Base-by-base conservation (phyloP, 345 rosid genomes). In the Erysimum cheiranthoides region DNA sequence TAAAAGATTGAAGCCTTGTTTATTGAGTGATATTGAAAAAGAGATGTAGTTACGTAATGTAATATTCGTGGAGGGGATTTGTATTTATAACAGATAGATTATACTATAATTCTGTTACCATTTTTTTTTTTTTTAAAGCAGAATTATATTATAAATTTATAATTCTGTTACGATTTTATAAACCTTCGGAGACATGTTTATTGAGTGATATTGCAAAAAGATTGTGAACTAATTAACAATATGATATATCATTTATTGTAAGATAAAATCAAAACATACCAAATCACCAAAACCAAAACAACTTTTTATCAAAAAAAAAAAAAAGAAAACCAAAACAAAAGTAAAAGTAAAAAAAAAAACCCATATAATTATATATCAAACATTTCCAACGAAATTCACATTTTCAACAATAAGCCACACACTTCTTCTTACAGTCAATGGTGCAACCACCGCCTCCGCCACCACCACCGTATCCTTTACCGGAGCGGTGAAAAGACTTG, bases 371-470 rank as follows among this genome's bases (percentile, higher is more conserved):
- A 32, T 3, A 4, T 32, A 71, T 59, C 36, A 13, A 50, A 12
- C 31, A 5, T 13, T 65, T 64, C n/a, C 13, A 25, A 39, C 42
- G 28, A 60, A 10, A 36, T 9, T 72, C 32, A 27, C n/a, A 66
- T 57, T 66, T 14, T 70, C 32, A 92, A 79, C 96, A 92, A 53
- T 85, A 89, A 66, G 97, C 97, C 43, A 85, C 31, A 49, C 97
- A 94, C 71, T 90, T 91, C 71, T 91, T 88, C 90, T 93, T 89
- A 73, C 97, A 94, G 30, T 93, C 97, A 73, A 89, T 73, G 61
- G 88, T 94, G 82, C 98, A 94, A 4, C 98, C 89, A 2, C 98
- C 98, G 0, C 98, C 95, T 12, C 98, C 97, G 3, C 98, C 98
- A 0, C 98, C 97, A 46, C 73, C 80, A 25, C 96, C 93, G 31